Conservation (phyloP, 352 stramenopile genomes). For the Phytophthora idaei region DNA sequence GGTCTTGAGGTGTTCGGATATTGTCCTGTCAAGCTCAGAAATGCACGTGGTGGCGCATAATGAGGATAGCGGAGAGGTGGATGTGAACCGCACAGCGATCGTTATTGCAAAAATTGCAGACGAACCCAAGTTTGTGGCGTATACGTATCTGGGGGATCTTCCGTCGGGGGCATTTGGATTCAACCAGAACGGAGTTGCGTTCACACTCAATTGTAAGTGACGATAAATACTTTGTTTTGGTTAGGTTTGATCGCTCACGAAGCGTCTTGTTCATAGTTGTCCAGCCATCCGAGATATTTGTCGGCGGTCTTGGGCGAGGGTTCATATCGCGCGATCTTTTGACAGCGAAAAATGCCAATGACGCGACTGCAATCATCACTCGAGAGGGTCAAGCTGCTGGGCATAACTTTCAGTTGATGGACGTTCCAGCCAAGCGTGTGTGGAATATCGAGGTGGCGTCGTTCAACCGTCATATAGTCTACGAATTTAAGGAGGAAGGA, state of each 20-base stretch:
- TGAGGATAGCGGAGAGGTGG: constrained; percentile 56
- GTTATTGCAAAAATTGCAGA: constrained; percentile 60
- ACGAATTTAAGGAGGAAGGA: constrained; percentile 38
- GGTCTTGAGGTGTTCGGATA: constrained; percentile 67
- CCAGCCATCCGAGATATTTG: constrained; percentile 61
- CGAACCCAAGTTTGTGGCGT: constrained; percentile 66
- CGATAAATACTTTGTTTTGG: background rate
- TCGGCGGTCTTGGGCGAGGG: constrained; percentile 63
- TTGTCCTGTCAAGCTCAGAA: constrained; percentile 54
- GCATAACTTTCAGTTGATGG: constrained; percentile 86
- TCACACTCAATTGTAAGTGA: constrained; percentile 80
- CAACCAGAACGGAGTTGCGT: constrained; percentile 69
- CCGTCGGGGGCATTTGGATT: constrained; percentile 76
- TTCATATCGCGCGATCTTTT: constrained; percentile 77
- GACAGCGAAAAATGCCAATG: constrained; percentile 38
- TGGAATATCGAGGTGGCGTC: constrained; percentile 79
- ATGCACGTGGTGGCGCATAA: constrained; percentile 73
- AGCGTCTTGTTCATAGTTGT: constrained; percentile 51
- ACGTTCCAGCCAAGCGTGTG: constrained; percentile 44
- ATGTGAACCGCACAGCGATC: constrained; percentile 73
- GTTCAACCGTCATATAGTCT: constrained; percentile 53
- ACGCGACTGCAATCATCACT: constrained; percentile 65
- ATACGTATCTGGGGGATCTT: constrained; percentile 76
- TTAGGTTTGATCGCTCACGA: too few species aligned
- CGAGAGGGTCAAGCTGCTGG: constrained; percentile 55